Conservation (phyloP, 805 yeast species). For the Jamesozyma piceae region DNA sequence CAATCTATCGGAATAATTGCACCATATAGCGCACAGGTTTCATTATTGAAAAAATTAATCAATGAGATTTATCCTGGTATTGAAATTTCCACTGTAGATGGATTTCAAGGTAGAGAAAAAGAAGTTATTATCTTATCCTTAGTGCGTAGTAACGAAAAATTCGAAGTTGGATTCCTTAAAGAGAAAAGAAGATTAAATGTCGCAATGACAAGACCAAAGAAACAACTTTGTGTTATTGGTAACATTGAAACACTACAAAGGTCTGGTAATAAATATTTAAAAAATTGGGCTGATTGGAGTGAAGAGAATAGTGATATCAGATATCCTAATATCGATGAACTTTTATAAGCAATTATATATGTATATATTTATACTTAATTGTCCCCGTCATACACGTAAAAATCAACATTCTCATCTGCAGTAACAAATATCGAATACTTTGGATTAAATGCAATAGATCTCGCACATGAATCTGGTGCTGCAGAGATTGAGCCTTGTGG, state of each 20-base stretch:
- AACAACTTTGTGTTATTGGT: conserved; percentile 80
- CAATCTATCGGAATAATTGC: conserved; percentile 73
- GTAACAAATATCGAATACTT: conserved; percentile 33
- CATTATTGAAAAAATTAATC: conserved; percentile 42
- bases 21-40: conserved; percentile 85
- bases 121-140: conserved; percentile 72
- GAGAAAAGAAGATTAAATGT: conserved; percentile 81
- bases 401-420: conserved; percentile 32
- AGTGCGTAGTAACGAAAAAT: conserved; percentile 66
- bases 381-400: conserved; percentile 25
- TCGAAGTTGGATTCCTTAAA: conserved; percentile 71
- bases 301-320: conserved; percentile 58
- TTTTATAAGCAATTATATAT: conserved; percentile 13
- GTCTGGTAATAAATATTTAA: conserved; percentile 38
- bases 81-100: conserved; percentile 88
- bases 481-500: conserved; percentile 23
- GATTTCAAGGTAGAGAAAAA: conserved; percentile 94
- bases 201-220: conserved; percentile 82
- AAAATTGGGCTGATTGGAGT: conserved; percentile 60
- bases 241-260: conserved; percentile 62
- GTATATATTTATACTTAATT: conserved; percentile 1
- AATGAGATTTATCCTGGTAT: conserved; percentile 35
- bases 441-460: conserved; percentile 35
- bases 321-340: conserved; percentile 48
- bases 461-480: conserved; percentile 32